Evolutionary conservation across 164 flowering plant species (phyloP), one percentile per base, ranked within the genome.

Genomic region (Aristolochia fimbriata): DNA sequence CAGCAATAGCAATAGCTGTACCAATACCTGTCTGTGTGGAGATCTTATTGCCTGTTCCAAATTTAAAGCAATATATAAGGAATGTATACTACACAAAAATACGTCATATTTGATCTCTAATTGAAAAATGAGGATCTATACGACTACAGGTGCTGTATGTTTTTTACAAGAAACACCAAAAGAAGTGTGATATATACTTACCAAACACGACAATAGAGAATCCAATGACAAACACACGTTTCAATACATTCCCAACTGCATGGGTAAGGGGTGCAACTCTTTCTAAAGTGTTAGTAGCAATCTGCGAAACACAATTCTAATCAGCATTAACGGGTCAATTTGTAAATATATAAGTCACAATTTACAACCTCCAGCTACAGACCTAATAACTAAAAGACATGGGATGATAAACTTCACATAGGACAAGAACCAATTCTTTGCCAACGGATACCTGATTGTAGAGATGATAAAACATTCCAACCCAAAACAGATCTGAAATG

Each of bases 11-110:
- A 58, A 83, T 77, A 13, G 70, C 78, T 24, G 91, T 85, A 57
- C 91, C 91, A 61, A 85, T 85, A 45, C 84, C 91, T 51, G 91
- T 85, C 62, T 82, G 91, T 0, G 78, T 81, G 22, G 86, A 78
- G 69, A 85, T 84, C 66, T 33, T 84, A 61, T 82, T 84, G 60
- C 90, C 90, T 84, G 82, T 59, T 61, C 62, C 22, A 59, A 17
- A 60, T 25, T 37, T 22, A 47, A 47, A 37, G 46, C 33, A 19
- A 65, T 30, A 58, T 27, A 22, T 59, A 16, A 55, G 47, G n/a
- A 49, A 49, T 17, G 6, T 13, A 49, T 11, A 49, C 19, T 6
- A 8, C 22, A 49, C 14, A 17, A 8, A 17, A 49, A 17, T 49
- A 49, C 8, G 22, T 49, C 52, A 49, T 49, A 20, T 49, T 1